Conservation (phyloP, 1,284 basidiomycete genomes). For the Puccinia hordei region DNA sequence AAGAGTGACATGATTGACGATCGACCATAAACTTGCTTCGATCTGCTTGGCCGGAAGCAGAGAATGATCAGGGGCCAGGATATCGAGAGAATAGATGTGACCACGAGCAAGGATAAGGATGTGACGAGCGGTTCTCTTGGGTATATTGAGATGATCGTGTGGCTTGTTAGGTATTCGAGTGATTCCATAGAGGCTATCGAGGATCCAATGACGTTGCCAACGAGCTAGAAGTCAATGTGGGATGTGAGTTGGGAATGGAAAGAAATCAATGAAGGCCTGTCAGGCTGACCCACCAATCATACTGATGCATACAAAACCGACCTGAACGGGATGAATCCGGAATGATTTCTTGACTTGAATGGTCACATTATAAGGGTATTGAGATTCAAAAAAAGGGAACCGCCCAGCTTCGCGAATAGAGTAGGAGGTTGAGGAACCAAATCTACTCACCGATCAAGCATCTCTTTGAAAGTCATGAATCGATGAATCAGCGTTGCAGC, state of each 20-base stretch:
- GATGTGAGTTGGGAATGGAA: conserved; percentile 66
- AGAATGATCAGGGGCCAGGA: conserved; percentile 52
- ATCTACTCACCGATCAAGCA: conserved; percentile 67
- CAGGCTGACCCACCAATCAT: conserved; percentile 61
- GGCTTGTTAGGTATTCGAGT: conserved; percentile 59
- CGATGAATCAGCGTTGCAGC: conserved; percentile 81
- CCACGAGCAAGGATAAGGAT: conserved; percentile 58
- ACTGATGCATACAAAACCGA: conserved; percentile 66
- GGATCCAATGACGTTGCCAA: conserved; percentile 51
- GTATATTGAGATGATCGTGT: conserved; percentile 58
- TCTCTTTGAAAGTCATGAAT: conserved; percentile 74
- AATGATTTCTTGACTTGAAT: conserved; percentile 63
- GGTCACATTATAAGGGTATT: background rate
- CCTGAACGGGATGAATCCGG: conserved; percentile 65
- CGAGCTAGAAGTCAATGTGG: conserved; percentile 58
- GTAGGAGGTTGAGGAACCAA: conserved; percentile 33
- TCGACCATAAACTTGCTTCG: conserved; percentile 55
- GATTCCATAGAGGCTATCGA: conserved; percentile 58
- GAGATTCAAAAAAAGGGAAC: conserved; percentile 21
- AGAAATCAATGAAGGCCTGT: conserved; percentile 54
- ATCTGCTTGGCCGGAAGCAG: conserved; percentile 27
- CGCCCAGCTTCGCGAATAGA: background rate
- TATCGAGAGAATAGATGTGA: conserved; percentile 58
- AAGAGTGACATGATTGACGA: conserved; percentile 57
- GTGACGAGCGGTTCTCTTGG: conserved; percentile 54